phyloP scores from a whole-genome alignment of 257 asterid species.

The Misopates orontium region DNA sequence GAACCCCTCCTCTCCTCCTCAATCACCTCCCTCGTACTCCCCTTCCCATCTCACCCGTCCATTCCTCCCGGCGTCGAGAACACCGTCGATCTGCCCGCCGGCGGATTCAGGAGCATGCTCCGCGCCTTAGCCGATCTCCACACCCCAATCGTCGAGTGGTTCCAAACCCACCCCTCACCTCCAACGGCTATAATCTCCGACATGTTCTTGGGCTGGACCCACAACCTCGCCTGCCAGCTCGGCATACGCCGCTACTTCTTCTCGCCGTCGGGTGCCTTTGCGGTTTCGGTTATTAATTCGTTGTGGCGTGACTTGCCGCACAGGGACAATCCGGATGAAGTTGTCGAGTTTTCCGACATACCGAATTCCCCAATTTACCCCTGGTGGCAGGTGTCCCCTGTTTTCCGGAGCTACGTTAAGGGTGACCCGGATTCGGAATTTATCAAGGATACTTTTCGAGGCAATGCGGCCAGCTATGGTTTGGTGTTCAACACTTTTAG shows the following conservation, averaged over 20 bases:
- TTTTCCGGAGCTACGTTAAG: constrained; percentile 41
- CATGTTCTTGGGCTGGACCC: constrained; percentile 71
- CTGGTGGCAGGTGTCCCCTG: constrained; percentile 78
- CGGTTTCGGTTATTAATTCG: constrained; percentile 35
- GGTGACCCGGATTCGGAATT: constrained; percentile 51
- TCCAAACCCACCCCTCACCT: constrained; percentile 59
- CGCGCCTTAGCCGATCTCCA: constrained; percentile 41
- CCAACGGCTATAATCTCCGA: constrained; percentile 71
- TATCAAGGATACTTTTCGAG: constrained; percentile 33
- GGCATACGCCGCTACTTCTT: constrained; percentile 59
- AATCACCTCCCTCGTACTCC: constrained; percentile 59
- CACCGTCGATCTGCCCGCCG: constrained; percentile 59
- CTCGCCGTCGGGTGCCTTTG: constrained; percentile 69
- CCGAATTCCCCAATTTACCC: constrained; percentile 63
- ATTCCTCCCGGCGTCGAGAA: constrained; percentile 76
- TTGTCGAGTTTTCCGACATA: constrained; percentile 32
- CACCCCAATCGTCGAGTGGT: constrained; percentile 53
- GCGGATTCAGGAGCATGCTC: constrained; percentile 53
- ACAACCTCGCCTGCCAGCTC: constrained; percentile 47
- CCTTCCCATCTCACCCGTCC: constrained; percentile 54
- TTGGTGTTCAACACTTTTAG: constrained; percentile 52
- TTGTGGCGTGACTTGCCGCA: constrained; percentile 57
- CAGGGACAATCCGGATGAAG: constrained; percentile 33
- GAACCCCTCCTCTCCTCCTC: constrained; percentile 53
- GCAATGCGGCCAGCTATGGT: constrained; percentile 46